Evolutionary conservation across 1,284 basidiomycete genomes (phyloP), one percentile per base, ranked within the genome.

Genomic region (Fomitopsis pinicola): DNA sequence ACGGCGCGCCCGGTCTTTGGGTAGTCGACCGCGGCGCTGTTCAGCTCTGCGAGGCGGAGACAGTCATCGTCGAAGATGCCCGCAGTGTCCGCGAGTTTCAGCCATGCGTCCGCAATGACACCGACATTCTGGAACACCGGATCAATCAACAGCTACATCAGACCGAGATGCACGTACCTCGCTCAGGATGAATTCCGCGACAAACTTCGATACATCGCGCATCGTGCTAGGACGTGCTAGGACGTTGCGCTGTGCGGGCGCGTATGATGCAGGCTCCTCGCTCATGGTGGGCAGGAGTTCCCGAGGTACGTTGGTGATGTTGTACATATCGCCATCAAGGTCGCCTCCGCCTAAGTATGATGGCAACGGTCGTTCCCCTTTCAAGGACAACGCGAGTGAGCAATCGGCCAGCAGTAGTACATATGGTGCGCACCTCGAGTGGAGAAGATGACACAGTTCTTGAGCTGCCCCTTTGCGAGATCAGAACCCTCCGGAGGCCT

Each of bases 11-110:
- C 86, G 62, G 79, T 87, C 74, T 85, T 73, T 4, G 80, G 83
- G 68, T 82, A 94, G 76, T 89, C 89, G 1, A 87, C 89, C 26
- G 86, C 88, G 65, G 85, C 78, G 66, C 89, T 84, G 70, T 90
- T 91, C 19, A 90, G 73, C 48, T 80, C 74, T 0, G 91, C 84
- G 15, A 95, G 76, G 58, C 64, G 76, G 15, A 88, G 64, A 68
- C 92, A 94, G 40, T 82, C 80, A 0, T 71, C 66, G 69, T 92
- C 82, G 22, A 82, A 75, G 35, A 88, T 85, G 8, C 83, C 82
- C 35, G 81, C 84, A 65, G 84, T 82, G 68, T 95, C 92, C 0
- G 89, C 85, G 40, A 90, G 85, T 40, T 86, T 76, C 12, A 87
- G 71, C 83, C 84, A 87, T 59, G 80, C 85, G 3, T 75, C 82